Percentiles rank a stretch among this genome's conserved stretches.
These are phyloP conservation scores for Flaveria trinervia DNA, from an alignment of 129 eudicot species.

Conservation along the genomic window DNA sequence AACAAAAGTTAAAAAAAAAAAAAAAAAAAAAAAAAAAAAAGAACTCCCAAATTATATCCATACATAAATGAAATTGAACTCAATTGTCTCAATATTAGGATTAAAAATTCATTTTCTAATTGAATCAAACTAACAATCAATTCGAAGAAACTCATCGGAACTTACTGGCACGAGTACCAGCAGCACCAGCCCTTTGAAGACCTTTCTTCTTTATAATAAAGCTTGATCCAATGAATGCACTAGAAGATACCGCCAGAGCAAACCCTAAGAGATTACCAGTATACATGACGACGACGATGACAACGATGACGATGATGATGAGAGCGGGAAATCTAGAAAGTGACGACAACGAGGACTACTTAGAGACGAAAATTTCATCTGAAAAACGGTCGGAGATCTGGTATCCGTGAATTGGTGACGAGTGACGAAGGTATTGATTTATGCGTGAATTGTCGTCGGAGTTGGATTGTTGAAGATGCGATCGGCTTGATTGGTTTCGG, in stretches of 20 bases:
- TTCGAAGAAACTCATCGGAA: neutral
- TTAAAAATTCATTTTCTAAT: neutral
- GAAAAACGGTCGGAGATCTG: conserved; percentile 18
- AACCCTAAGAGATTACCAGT: conserved; percentile 70
- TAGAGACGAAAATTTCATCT: conserved; percentile 33
- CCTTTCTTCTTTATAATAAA: conserved; percentile 96
- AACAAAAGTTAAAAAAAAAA: conserved; percentile 1
- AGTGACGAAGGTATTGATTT: neutral
- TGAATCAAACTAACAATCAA: neutral
- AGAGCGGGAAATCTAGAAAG: no score
- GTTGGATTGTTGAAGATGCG: conserved; percentile 28
- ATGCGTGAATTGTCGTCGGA: conserved; percentile 7
- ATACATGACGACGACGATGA: conserved; percentile 49
- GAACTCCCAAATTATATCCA: conserved; percentile 1
- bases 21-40: conserved; percentile 12
- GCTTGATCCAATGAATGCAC: conserved; percentile 90
- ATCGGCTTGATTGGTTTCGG: conserved; percentile 5
- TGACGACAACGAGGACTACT: neutral
- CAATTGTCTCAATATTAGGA: neutral
- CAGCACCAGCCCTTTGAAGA: conserved; percentile 75
- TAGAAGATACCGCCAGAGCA: conserved; percentile 79
- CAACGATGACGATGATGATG: neutral
- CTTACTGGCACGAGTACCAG: conserved; percentile 80
- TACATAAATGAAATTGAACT: neutral
- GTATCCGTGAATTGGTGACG: neutral